Evolutionary conservation across 257 asterid species (phyloP).

Genomic region (Apocynum venetum): DNA sequence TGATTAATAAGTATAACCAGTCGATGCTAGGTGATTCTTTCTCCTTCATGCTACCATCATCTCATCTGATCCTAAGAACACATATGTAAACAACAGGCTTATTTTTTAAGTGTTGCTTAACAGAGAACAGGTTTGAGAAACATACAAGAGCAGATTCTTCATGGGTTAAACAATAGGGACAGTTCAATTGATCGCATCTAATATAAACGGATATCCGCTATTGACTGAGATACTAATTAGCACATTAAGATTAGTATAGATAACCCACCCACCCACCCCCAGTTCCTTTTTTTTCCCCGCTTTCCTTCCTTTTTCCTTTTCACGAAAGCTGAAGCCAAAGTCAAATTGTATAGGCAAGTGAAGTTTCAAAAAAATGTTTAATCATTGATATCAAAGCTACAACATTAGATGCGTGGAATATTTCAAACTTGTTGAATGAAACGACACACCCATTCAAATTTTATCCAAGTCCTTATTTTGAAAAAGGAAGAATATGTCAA

Average conservation of each 20-base stretch:
- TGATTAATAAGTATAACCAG: not conserved
- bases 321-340: not conserved
- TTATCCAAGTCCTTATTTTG: no score
- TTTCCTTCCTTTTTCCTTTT: not conserved
- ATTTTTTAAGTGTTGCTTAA: not conserved
- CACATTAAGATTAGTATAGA: no score
- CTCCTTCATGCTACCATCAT: not conserved
- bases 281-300: not conserved
- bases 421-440: not conserved
- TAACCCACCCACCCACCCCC: not conserved
- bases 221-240: no score
- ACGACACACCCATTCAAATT: not conserved
- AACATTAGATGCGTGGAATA: not conserved
- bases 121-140: no score
- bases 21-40: not conserved
- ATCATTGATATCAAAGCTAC: not conserved
- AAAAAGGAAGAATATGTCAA: not conserved
- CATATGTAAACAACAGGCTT: no score
- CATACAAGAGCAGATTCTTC: not conserved
- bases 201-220: no score
- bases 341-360: not conserved
- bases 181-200: no score
- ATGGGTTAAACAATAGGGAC: not conserved
- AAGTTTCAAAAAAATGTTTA: not conserved
- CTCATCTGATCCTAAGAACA: not conserved